phyloP scores from a whole-genome alignment of 805 yeast species.

The Yamadazyma tumulicola region DNA sequence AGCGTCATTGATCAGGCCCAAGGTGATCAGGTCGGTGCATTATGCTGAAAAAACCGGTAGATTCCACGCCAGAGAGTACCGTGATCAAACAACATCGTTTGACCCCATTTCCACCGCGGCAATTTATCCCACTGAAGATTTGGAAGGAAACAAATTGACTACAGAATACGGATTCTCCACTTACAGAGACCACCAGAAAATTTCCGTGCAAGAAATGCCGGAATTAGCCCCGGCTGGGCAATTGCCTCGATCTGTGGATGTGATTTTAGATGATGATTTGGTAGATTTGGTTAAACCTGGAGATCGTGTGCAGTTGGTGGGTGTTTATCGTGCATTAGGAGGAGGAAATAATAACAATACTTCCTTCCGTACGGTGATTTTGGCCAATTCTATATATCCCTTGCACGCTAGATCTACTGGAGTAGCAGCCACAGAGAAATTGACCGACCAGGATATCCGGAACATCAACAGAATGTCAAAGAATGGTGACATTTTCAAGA shows the following conservation, averaged over 20 bases:
- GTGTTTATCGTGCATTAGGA: slow-evolving; percentile 90
- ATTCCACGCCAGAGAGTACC: slow-evolving; percentile 87
- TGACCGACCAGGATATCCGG: slow-evolving; percentile 80
- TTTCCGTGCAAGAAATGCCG: slow-evolving; percentile 95
- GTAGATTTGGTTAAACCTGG: slow-evolving; percentile 94
- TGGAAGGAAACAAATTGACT: slow-evolving; percentile 80
- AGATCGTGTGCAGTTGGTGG: slow-evolving; percentile 90
- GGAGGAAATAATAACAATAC: slow-evolving; percentile 58
- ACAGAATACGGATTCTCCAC: slow-evolving; percentile 94
- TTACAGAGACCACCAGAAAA: slow-evolving; percentile 89
- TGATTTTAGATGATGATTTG: slow-evolving; percentile 89
- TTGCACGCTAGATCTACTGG: slow-evolving; percentile 85
- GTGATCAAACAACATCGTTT: slow-evolving; percentile 88
- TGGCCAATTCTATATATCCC: slow-evolving; percentile 88
- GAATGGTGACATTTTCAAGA: slow-evolving; percentile 67
- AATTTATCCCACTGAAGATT: slow-evolving; percentile 88
- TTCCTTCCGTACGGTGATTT: slow-evolving; percentile 74
- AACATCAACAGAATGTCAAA: slow-evolving; percentile 78
- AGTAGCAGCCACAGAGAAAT: slow-evolving; percentile 63
- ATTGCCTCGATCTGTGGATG: slow-evolving; percentile 88
- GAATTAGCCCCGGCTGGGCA: slow-evolving; percentile 98
- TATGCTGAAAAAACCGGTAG: slow-evolving; percentile 80
- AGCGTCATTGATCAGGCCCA: slow-evolving; percentile 91
- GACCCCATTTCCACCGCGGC: slow-evolving; percentile 81
- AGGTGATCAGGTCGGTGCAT: slow-evolving; percentile 86